phyloP scores from a whole-genome alignment of 371 early-diverging fungal genomes.

The Saksenaea oblongispora region DNA sequence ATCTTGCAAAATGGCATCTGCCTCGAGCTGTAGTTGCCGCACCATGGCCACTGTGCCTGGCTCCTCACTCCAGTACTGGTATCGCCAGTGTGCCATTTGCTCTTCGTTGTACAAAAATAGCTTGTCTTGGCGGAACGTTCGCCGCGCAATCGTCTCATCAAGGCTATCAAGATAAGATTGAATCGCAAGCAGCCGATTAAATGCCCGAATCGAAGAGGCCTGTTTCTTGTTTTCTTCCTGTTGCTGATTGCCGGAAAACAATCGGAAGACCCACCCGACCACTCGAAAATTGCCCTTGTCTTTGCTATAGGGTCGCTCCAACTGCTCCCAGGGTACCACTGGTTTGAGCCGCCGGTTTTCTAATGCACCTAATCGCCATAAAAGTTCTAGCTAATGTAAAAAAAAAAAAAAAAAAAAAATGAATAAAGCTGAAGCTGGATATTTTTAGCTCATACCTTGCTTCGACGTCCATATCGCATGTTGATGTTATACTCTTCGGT shows the following conservation, averaged over 20 bases:
- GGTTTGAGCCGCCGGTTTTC: slow-evolving; percentile 51
- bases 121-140: slow-evolving; percentile 47
- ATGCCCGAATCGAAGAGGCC: slow-evolving; percentile 56
- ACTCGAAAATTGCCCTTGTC: slow-evolving; percentile 56
- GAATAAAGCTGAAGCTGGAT: too few species aligned
- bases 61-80: slow-evolving; percentile 59
- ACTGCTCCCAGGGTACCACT: slow-evolving; percentile 58
- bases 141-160: slow-evolving; percentile 59
- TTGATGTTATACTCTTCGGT: slow-evolving; percentile 55
- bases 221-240: slow-evolving; percentile 64
- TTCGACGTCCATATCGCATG: slow-evolving; percentile 68
- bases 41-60: slow-evolving; percentile 30
- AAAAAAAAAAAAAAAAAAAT: not conserved
- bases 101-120: slow-evolving; percentile 56
- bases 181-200: slow-evolving; percentile 60
- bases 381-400: slow-evolving; percentile 46
- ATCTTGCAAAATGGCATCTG: slow-evolving; percentile 11
- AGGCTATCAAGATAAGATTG: slow-evolving; percentile 59
- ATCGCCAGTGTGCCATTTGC: slow-evolving; percentile 44
- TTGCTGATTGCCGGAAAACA: slow-evolving; percentile 62
- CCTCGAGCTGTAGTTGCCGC: slow-evolving; percentile 7
- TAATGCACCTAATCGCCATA: slow-evolving; percentile 65
- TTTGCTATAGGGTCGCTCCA: slow-evolving; percentile 42
- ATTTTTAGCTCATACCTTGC: slow-evolving; percentile 48
- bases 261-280: slow-evolving; percentile 65